A percentile compares a stretch with the other conserved stretches of the same genome.
Evolutionary conservation across 169 alveolate species (phyloP).

Genomic region (Plasmodium gonderi): DNA sequence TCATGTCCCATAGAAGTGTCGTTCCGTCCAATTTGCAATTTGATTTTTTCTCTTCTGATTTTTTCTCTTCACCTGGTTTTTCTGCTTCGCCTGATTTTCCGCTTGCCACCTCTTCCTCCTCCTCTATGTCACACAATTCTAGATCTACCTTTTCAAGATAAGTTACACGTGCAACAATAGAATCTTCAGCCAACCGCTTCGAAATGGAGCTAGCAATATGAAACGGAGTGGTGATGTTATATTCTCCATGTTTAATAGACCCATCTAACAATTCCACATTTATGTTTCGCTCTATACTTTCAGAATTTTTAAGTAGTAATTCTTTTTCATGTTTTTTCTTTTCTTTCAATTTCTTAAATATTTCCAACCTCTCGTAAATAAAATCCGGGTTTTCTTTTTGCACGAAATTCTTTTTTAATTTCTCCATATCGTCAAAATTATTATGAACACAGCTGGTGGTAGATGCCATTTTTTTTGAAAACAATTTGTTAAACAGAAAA

Average conservation of each 20-base stretch:
- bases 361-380: conserved; percentile 36
- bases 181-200: conserved; percentile 90
- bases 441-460: neutral
- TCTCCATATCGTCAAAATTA: neutral
- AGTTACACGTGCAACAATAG: conserved; percentile 92
- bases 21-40: neutral
- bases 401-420: neutral
- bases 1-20: conserved; percentile 93
- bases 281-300: conserved; percentile 85
- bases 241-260: conserved; percentile 87
- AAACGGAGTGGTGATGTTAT: conserved; percentile 93
- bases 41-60: neutral
- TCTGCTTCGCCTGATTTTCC: conserved; percentile 1
- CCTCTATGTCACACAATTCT: conserved; percentile 88
- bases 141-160: conserved; percentile 77
- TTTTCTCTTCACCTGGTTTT: neutral
- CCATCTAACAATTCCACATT: conserved; percentile 93
- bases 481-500: neutral
- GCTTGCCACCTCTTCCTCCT: conserved; percentile 82
- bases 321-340: conserved; percentile 75
- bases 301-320: conserved; percentile 27
- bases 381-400: conserved; percentile 16
- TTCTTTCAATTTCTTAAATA: conserved; percentile 42
- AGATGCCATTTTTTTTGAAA: neutral
- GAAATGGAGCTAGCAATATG: conserved; percentile 92